Evolutionary conservation across 352 stramenopile genomes (phyloP).

Genomic region (Pythium guiyangense): DNA sequence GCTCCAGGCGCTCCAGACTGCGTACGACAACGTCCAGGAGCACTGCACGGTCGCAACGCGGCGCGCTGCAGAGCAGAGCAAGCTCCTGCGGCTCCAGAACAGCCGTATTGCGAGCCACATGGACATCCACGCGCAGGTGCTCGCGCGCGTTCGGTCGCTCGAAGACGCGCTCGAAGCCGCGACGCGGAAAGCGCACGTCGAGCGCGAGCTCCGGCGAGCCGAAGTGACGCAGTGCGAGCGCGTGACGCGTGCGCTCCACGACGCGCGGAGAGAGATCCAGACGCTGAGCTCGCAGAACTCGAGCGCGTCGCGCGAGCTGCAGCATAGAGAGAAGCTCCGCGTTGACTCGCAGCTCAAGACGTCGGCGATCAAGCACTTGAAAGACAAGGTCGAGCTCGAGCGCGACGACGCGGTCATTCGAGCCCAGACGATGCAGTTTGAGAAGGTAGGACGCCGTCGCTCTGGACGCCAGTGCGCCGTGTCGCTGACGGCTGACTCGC

Average conservation of each 20-base stretch:
- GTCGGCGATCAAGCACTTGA: conserved; percentile 41
- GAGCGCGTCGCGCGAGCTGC: conserved; percentile 34
- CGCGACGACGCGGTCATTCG: conserved; percentile 44
- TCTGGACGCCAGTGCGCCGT: not conserved
- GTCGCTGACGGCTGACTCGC: not conserved
- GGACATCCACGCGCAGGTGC: conserved; percentile 54
- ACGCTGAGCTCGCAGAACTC: conserved; percentile 42
- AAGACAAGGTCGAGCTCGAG: conserved; percentile 46
- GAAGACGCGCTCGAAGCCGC: conserved; percentile 43
- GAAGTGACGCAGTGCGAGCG: conserved; percentile 55
- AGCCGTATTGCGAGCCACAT: conserved; percentile 39
- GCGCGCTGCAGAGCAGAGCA: conserved; percentile 60
- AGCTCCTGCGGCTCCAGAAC: conserved; percentile 61
- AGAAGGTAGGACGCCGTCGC: conserved; percentile 32
- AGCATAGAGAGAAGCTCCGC: conserved; percentile 49
- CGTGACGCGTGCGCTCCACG: conserved; percentile 40
- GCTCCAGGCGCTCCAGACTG: conserved; percentile 19
- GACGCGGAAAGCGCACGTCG: conserved; percentile 35
- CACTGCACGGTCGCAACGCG: conserved; percentile 52
- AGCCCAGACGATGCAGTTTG: conserved; percentile 31
- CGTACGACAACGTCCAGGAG: conserved; percentile 35
- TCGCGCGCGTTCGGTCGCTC: conserved; percentile 41
- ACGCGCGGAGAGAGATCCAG: conserved; percentile 49
- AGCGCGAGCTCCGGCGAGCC: conserved; percentile 43
- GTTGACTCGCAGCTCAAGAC: conserved; percentile 52